Conservation (phyloP, 495 filamentous ascomycete species). For the Glutinoglossum americanum region DNA sequence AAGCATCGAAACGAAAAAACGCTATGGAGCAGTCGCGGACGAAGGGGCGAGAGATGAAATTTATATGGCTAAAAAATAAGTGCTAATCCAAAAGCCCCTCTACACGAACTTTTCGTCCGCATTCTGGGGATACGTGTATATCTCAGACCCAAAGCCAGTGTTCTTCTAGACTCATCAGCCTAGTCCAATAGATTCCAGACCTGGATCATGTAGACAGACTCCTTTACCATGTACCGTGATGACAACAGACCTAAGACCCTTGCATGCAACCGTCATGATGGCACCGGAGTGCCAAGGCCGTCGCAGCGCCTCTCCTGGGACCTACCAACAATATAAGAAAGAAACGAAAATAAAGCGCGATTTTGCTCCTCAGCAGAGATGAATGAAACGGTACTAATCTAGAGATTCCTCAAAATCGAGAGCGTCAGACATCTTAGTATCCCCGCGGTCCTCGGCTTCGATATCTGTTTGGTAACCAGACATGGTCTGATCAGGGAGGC, state of each 20-base stretch:
- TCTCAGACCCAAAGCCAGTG: neutral
- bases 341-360: neutral
- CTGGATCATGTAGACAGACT: neutral
- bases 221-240: neutral
- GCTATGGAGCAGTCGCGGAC: neutral
- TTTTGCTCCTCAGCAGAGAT: neutral
- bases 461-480: constrained; percentile 3
- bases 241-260: neutral
- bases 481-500: constrained; percentile 2
- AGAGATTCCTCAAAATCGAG: neutral
- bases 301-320: neutral
- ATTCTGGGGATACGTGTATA: neutral
- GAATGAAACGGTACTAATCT: neutral
- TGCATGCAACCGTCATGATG: neutral
- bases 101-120: neutral
- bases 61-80: neutral
- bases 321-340: neutral
- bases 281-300: neutral
- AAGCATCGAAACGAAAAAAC: neutral
- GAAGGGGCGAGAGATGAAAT: neutral
- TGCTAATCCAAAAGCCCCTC: neutral
- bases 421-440: constrained; percentile 4
- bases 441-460: constrained; percentile 1
- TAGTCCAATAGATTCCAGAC: neutral
- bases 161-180: neutral